Evolutionary conservation across 78 protist species (phyloP).

Genomic region (Chrysochromulina parva): DNA sequence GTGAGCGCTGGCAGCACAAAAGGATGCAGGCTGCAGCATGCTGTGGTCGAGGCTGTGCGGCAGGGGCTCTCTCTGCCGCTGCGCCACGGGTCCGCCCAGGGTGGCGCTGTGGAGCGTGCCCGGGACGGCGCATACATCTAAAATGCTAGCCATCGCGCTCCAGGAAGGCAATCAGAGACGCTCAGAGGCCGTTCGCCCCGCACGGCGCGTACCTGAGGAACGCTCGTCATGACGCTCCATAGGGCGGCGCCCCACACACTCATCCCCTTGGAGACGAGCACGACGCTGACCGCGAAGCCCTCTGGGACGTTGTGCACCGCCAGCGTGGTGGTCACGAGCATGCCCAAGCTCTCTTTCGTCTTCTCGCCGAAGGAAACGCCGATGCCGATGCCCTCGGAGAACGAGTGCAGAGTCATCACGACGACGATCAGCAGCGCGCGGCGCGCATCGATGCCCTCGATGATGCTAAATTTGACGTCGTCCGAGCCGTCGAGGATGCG

Average conservation of each 20-base stretch:
- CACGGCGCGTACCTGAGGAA: too few relatives aligned
- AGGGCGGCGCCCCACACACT: not conserved
- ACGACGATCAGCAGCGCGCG: slow-evolving; percentile 30
- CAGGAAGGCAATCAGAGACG: too few relatives aligned
- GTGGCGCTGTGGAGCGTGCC: too few relatives aligned
- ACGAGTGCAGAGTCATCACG: slow-evolving; percentile 57
- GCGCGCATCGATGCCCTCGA: not conserved
- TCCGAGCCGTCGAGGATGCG: not conserved
- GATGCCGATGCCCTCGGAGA: slow-evolving; percentile 51
- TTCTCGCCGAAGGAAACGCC: slow-evolving; percentile 52
- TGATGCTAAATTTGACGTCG: too few relatives aligned
- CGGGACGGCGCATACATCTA: too few relatives aligned
- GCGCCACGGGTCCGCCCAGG: too few relatives aligned
- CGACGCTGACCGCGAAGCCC: slow-evolving; percentile 48
- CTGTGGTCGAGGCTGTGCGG: too few relatives aligned
- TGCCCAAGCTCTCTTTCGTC: slow-evolving; percentile 19
- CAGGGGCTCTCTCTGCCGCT: too few relatives aligned
- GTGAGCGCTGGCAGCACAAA: too few relatives aligned
- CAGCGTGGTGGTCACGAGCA: slow-evolving; percentile 20
- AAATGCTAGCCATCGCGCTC: too few relatives aligned
- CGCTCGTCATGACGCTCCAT: not conserved
- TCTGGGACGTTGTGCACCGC: slow-evolving; percentile 64
- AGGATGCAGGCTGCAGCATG: too few relatives aligned
- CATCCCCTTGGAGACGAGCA: slow-evolving; percentile 46
- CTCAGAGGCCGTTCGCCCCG: too few relatives aligned